Conservation (phyloP, 106 monocot species). For the Platanthera guangdongensis region DNA sequence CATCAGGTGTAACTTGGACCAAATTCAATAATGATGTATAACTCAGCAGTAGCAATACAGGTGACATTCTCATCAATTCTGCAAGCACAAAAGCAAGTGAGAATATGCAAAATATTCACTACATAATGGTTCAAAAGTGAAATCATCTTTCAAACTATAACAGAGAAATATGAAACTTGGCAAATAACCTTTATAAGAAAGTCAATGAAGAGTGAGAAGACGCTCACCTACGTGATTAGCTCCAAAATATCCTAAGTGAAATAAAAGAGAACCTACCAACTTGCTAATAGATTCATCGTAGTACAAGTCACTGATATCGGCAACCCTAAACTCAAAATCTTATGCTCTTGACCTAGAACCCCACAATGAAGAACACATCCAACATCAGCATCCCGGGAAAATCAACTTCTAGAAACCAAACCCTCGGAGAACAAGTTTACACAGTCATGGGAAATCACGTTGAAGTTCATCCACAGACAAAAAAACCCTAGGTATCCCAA, state of each 20-base stretch:
- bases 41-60: too few species aligned
- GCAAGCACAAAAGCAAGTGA: too few species aligned
- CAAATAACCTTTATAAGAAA: too few species aligned
- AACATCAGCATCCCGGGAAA: not conserved
- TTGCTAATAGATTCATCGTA: not conserved
- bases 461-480: not conserved
- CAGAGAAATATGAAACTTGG: too few species aligned
- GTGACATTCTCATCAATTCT: too few species aligned
- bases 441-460: not conserved
- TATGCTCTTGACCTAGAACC: not conserved
- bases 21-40: too few species aligned
- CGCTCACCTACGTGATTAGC: not conserved
- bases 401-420: not conserved
- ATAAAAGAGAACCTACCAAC: not conserved
- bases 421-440: not conserved
- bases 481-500: slow-evolving; percentile 2
- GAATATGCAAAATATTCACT: too few species aligned
- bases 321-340: not conserved
- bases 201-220: not conserved
- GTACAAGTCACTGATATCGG: not conserved
- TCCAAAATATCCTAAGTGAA: too few species aligned
- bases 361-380: not conserved
- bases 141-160: too few species aligned
- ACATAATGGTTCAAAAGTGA: too few species aligned
- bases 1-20: too few species aligned